Evolutionary conservation across 306 rosid genomes (phyloP), one percentile per base, ranked within the genome.

Genomic region (Cucurbita maxima): DNA sequence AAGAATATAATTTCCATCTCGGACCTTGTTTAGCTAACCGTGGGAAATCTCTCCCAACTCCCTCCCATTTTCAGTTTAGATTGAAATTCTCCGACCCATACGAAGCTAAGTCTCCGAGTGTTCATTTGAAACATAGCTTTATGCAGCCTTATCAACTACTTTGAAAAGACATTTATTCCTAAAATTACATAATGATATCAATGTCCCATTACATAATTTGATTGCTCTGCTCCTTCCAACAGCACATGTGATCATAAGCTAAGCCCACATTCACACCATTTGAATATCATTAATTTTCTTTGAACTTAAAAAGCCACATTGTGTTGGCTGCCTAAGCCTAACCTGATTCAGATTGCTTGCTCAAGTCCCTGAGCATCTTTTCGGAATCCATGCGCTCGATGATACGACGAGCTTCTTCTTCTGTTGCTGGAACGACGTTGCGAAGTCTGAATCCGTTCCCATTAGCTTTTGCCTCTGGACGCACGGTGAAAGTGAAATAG

Each of bases 381-480:
- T 86, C 96, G 48, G 96, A 91, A 81, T 87, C 97, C 84, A 87
- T 86, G 60, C 92, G 92, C 77, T 89, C 96, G 43, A 94, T 78
- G 55, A 94, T 81, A 4, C 83, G 91, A 14, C 77, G 88, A 0
- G 99, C 99, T 88, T 91, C 99, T 84, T 94, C 99, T 83, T 86
- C 99, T 1, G 99, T 89, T n/a, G 96, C 87, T 0, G 97, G 99
- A 78, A 94, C 97, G 48, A 91, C 97, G 1, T 82, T 87, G 51
- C 93, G 79, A 67, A 94, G 80, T 70, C 75, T 89, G 36, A 80
- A 82, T 73, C 88, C 86, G 51, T 84, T 82, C 73, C 81, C 82
- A 25, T n/a, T 74, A 4, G 88, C 90, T 83, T 86, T 90, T 30
- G 89, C 96, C 81, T 88, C 97, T 0, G 90, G 90, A 58, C 97